Evolutionary conservation across 192 early-diverging fungal genomes (phyloP).

Genomic region (Backusella luteola): DNA sequence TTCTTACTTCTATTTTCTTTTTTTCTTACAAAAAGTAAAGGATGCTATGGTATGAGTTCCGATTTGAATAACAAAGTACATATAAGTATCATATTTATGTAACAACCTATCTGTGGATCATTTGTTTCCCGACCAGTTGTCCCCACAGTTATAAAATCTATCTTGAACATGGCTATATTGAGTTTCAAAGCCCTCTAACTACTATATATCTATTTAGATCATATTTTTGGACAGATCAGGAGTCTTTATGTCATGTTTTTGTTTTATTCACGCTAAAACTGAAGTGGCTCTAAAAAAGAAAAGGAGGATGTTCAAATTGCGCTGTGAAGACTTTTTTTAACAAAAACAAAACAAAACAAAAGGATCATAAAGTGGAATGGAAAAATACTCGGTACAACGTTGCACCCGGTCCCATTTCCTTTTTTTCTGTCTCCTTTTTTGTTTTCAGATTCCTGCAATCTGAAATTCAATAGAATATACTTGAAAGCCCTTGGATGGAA

Average conservation of each 20-base stretch:
- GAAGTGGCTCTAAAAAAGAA: neutral
- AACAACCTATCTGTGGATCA: neutral
- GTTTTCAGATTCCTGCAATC: conserved; percentile 2
- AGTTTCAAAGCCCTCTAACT: neutral
- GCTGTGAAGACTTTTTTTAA: neutral
- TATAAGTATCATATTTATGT: neutral
- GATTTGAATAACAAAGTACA: neutral
- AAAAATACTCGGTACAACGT: neutral
- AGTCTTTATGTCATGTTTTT: conserved; percentile 1
- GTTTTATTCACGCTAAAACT: neutral
- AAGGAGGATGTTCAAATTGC: neutral
- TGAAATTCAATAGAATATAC: neutral
- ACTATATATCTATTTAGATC: neutral
- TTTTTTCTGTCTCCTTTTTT: neutral
- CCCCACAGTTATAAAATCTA: neutral
- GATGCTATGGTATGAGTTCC: neutral
- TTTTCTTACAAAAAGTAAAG: neutral
- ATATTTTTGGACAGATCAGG: neutral
- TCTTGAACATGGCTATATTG: neutral
- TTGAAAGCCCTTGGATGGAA: neutral
- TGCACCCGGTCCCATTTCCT: neutral
- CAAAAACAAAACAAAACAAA: neutral
- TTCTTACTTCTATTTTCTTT: neutral
- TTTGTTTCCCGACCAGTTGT: neutral
- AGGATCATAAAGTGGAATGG: neutral